phyloP scores from a whole-genome alignment of 2,329 filamentous ascomycete species.

The Alternaria longipes region DNA sequence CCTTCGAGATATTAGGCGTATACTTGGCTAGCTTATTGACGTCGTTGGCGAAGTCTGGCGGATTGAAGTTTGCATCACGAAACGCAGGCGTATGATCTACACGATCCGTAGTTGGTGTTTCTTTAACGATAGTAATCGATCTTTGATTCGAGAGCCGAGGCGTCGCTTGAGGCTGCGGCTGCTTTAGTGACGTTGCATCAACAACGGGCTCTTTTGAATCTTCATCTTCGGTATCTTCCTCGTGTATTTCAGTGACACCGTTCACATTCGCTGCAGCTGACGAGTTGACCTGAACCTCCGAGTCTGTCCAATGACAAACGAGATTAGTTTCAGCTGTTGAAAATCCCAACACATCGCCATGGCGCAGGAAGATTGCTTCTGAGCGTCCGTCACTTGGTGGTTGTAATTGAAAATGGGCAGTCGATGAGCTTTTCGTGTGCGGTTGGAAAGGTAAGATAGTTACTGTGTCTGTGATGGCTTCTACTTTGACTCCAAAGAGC shows the following conservation, averaged over 20 bases:
- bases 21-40: background rate
- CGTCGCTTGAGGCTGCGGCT: constrained; percentile 29
- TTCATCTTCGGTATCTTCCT: constrained; percentile 40
- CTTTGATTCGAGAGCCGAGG: constrained; percentile 35
- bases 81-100: constrained; percentile 10
- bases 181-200: constrained; percentile 26
- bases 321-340: constrained; percentile 17
- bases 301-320: constrained; percentile 26
- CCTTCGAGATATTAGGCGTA: background rate
- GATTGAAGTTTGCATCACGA: background rate
- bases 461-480: constrained; percentile 32
- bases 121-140: constrained; percentile 40
- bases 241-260: constrained; percentile 17
- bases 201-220: constrained; percentile 29
- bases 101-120: constrained; percentile 42
- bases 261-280: constrained; percentile 27
- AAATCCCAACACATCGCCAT: constrained; percentile 37
- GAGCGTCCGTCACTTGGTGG: constrained; percentile 17
- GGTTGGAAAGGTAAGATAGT: constrained; percentile 26
- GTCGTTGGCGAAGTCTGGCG: constrained; percentile 5
- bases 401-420: constrained; percentile 30
- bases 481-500: constrained; percentile 35
- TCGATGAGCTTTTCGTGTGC: background rate
- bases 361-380: constrained; percentile 43
- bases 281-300: constrained; percentile 45